Percentiles rank a stretch among this genome's conserved stretches.
These are phyloP conservation scores for Heliocybe sulcata DNA, from an alignment of 1,284 basidiomycete genomes.

Conservation along the genomic window DNA sequence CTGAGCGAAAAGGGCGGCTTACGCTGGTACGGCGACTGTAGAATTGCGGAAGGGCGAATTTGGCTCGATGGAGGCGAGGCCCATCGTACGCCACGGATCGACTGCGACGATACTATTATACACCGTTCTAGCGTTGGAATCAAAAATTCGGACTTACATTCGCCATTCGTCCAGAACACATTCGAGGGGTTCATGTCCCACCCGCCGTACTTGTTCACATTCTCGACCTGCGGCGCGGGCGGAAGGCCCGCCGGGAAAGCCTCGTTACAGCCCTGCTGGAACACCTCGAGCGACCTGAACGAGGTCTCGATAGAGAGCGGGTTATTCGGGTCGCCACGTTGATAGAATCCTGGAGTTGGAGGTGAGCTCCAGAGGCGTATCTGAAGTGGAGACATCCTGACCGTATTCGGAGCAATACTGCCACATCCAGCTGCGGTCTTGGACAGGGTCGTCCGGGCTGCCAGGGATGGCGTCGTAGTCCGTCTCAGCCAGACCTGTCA, in stretches of 20 bases:
- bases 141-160: constrained; percentile 27
- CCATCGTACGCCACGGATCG: constrained; percentile 48
- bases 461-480: constrained; percentile 38
- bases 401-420: constrained; percentile 47
- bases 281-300: constrained; percentile 33
- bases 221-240: constrained; percentile 30
- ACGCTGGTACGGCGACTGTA: constrained; percentile 30
- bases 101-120: constrained; percentile 25
- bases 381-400: constrained; percentile 9
- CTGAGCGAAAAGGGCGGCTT: constrained; percentile 8
- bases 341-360: constrained; percentile 33
- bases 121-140: neutral
- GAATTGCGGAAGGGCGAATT: constrained; percentile 37
- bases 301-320: constrained; percentile 39
- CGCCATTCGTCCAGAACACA: constrained; percentile 41
- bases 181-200: constrained; percentile 44
- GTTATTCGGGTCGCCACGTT: constrained; percentile 37
- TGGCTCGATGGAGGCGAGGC: constrained; percentile 38
- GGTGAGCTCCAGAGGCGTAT: neutral
- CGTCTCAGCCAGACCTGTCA: constrained; percentile 32
- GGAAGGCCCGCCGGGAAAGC: constrained; percentile 30
- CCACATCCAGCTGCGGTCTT: constrained; percentile 40
- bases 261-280: constrained; percentile 35
- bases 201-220: constrained; percentile 41
- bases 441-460: constrained; percentile 31